Conservation (phyloP, 257 asterid species). For the Gentiana dahurica region DNA sequence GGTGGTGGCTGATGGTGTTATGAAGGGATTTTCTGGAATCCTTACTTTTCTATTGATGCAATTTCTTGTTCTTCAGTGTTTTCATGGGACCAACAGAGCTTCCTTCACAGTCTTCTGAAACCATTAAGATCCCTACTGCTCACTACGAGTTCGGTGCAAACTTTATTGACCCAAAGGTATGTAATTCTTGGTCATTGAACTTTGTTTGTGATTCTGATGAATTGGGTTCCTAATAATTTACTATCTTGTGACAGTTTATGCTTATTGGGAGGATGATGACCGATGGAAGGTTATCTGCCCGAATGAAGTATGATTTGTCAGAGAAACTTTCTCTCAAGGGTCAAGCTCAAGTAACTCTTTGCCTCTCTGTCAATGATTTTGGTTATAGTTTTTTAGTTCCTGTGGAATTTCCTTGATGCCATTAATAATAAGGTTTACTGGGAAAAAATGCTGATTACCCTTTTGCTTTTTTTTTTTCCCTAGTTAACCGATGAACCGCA, state of each 20-base stretch:
- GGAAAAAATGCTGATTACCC: neutral
- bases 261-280: slow-evolving; percentile 85
- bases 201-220: neutral
- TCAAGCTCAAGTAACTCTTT: slow-evolving; percentile 66
- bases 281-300: slow-evolving; percentile 90
- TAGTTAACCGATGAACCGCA: slow-evolving; percentile 90
- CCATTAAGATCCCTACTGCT: slow-evolving; percentile 74
- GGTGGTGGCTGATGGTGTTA: neutral
- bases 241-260: slow-evolving; percentile 58
- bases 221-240: neutral
- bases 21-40: neutral
- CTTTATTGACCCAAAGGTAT: slow-evolving; percentile 61
- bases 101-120: slow-evolving; percentile 91
- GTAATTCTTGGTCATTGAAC: slow-evolving; percentile 9
- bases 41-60: neutral
- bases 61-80: slow-evolving; percentile 38
- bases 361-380: slow-evolving; percentile 5
- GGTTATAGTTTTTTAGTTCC: neutral
- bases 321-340: slow-evolving; percentile 84
- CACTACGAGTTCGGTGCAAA: slow-evolving; percentile 96
- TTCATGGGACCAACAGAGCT: slow-evolving; percentile 95
- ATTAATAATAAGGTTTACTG: neutral
- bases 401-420: neutral
- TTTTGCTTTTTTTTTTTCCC: slow-evolving; percentile 9
- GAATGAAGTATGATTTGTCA: slow-evolving; percentile 82